A percentile compares a stretch with the other conserved stretches of the same genome.
Evolutionary conservation across 1,284 basidiomycete genomes (phyloP).

Genomic region (Vanrija sp.): DNA sequence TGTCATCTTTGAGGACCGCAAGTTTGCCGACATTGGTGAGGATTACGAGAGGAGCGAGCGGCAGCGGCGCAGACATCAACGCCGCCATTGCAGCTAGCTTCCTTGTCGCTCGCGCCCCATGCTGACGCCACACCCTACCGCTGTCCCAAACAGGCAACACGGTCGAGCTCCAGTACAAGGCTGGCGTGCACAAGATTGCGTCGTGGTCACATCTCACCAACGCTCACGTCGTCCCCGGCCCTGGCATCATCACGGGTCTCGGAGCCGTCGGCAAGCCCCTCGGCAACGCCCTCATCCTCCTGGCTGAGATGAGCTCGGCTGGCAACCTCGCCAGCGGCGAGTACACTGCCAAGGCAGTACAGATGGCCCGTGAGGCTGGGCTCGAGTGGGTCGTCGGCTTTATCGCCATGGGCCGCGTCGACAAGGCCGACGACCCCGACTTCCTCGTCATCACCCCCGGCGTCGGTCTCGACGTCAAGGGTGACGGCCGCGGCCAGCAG

Average conservation of each 20-base stretch:
- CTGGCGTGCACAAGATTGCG: constrained; percentile 89
- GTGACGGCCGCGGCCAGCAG: constrained; percentile 91
- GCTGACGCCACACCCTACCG: neutral
- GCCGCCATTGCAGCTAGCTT: neutral
- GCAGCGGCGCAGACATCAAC: neutral
- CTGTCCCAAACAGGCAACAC: constrained; percentile 73
- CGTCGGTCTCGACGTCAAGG: constrained; percentile 76
- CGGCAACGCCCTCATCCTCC: constrained; percentile 78
- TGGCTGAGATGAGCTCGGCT: constrained; percentile 94
- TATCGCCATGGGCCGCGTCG: constrained; percentile 83
- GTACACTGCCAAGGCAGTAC: constrained; percentile 81
- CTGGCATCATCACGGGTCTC: constrained; percentile 85
- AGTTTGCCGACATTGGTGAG: constrained; percentile 97
- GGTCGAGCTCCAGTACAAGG: constrained; percentile 88
- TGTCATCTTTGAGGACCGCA: constrained; percentile 96
- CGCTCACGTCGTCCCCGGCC: constrained; percentile 91
- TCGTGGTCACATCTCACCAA: constrained; percentile 97
- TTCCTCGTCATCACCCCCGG: constrained; percentile 92
- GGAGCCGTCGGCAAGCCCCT: constrained; percentile 78
- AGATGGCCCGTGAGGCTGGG: constrained; percentile 70
- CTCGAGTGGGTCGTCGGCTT: constrained; percentile 91
- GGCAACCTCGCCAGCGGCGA: constrained; percentile 78
- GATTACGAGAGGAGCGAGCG: constrained; percentile 3
- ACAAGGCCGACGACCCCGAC: constrained; percentile 60
- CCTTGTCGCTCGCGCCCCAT: no score